A percentile compares a stretch with the other conserved stretches of the same genome.
Evolutionary conservation across 2,329 filamentous ascomycete genomes (phyloP).

Genomic region (Pseudogymnoascus sp.): DNA sequence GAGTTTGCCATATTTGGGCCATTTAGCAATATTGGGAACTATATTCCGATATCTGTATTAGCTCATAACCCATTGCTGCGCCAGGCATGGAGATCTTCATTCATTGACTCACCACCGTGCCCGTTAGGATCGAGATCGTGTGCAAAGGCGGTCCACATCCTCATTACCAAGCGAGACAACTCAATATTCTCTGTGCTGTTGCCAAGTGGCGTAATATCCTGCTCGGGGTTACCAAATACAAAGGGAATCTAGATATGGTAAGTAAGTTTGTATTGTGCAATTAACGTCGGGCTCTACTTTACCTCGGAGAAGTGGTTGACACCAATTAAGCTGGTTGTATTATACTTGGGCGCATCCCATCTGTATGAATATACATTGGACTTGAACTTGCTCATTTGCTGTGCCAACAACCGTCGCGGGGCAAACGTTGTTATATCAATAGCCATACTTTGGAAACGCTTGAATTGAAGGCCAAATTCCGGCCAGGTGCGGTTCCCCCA

Average conservation of each 20-base stretch:
- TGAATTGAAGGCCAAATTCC: constrained; percentile 13
- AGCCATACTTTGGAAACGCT: constrained; percentile 4
- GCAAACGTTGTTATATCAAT: background rate
- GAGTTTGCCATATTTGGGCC: constrained; percentile 33
- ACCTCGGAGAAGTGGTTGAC: constrained; percentile 21
- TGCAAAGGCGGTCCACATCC: constrained; percentile 16
- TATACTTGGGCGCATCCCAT: constrained; percentile 4
- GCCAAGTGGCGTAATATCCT: background rate
- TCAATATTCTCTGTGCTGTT: constrained; percentile 4
- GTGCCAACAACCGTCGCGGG: background rate
- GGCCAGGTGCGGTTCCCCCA: background rate
- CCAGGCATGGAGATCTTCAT: background rate
- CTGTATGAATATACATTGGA: background rate
- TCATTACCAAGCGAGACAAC: constrained; percentile 12
- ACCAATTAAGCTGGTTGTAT: background rate
- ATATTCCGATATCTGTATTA: background rate
- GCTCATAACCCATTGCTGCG: background rate
- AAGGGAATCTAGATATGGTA: background rate
- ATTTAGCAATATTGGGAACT: constrained; percentile 27
- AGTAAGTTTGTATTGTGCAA: background rate
- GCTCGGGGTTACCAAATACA: background rate
- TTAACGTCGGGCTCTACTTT: background rate
- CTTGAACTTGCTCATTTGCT: background rate
- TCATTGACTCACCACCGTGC: constrained; percentile 10
- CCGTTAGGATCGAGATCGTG: constrained; percentile 16